Evolutionary conservation across 345 rosid genomes (phyloP), one percentile per base, ranked within the genome.

Genomic region (Geranium brycei): DNA sequence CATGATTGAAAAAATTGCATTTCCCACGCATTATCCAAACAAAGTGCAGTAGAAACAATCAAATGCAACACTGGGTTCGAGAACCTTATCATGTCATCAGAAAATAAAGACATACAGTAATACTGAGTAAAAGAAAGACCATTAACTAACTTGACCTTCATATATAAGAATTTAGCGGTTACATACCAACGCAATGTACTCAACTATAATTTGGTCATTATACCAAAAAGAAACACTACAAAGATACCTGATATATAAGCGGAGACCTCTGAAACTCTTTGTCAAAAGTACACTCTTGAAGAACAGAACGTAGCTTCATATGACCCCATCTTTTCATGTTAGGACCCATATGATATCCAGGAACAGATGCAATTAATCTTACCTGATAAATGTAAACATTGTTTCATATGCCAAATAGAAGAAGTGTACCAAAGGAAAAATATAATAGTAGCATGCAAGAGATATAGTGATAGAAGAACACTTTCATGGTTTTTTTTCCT

Each of bases 291-390:
- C 85, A 83, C 65, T 82, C 97, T 72, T 88, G 85, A 41, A 93
- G 97, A 75, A 85, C 65, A 58, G 67, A 79, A 10, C 72, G 76
- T 62, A 93, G 79, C 75, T 90, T 90, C 97, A 93, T 85, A 80
- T 93, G 99, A 53, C 95, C 99, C 97, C 95, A 90, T 65, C 77
- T 93, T 62, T 75, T 86, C 80, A 93, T 53, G 75, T 77, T 86
- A 59, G 83, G 58, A 66, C 96, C 95, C 35, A 79, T 78, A 69
- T 90, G 99, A 73, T 93, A 90, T 57, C 99, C 99, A 74, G 99
- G 99, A 66, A 90, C 95, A 11, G 97, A 93, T 63, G 86, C 88
- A 75, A 93, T 74, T 64, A 93, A 68, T 62, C 95, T 79, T 53
- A 87, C 96, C 99, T 93, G 75, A 67, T 69, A 66, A 62, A 68